phyloP scores from a whole-genome alignment of 768 basidiomycete species.

The Mycena filopes region DNA sequence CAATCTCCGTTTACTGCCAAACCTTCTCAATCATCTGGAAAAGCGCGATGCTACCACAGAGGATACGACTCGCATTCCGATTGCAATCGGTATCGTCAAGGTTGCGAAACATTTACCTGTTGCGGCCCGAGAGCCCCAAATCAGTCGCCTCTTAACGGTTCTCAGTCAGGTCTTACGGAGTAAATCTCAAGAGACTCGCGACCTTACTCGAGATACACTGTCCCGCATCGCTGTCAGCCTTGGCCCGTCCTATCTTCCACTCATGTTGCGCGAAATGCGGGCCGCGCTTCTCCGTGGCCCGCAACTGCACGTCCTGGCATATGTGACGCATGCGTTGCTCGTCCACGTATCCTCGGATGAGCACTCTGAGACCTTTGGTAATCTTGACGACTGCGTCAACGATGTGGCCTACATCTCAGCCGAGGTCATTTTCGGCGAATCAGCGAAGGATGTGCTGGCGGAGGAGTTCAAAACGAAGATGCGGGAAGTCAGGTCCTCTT shows the following conservation, averaged over 20 bases:
- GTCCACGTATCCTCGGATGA: constrained; percentile 80
- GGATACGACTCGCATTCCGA: constrained; percentile 87
- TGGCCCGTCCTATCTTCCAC: constrained; percentile 78
- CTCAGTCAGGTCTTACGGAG: constrained; percentile 93
- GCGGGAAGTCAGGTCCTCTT: constrained; percentile 87
- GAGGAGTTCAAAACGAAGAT: constrained; percentile 96
- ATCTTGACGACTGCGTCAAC: constrained; percentile 80
- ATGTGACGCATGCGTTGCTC: constrained; percentile 82
- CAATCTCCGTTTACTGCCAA: constrained; percentile 79
- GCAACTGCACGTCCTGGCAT: constrained; percentile 92
- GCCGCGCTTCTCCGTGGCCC: constrained; percentile 89
- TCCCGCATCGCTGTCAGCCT: constrained; percentile 80
- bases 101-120: constrained; percentile 85
- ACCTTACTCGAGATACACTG: constrained; percentile 84
- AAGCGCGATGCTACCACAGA: constrained; percentile 82
- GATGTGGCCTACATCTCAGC: constrained; percentile 85
- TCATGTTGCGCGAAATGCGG: constrained; percentile 83
- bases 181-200: constrained; percentile 91
- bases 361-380: constrained; percentile 61
- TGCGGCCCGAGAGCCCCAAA: constrained; percentile 69
- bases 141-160: constrained; percentile 81
- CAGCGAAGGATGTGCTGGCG: constrained; percentile 86
- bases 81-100: constrained; percentile 87
- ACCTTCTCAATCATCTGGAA: constrained; percentile 82
- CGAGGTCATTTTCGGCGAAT: constrained; percentile 94